Conservation (phyloP, 140 eudicot species). For the Flaveria floridana region DNA sequence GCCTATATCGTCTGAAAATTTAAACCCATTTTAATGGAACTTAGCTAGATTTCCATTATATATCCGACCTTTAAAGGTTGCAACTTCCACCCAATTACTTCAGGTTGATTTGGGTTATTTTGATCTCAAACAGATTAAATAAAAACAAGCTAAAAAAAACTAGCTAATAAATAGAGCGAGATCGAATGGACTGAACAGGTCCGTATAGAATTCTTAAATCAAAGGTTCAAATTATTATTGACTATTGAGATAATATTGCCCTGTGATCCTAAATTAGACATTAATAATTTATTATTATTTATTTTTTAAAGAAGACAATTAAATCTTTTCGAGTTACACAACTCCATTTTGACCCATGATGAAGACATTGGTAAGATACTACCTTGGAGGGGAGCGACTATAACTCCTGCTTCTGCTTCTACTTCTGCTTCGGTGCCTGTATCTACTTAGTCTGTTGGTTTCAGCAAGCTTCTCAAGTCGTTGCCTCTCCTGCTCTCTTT, state of each 20-base stretch:
- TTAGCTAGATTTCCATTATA: not conserved
- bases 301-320: not conserved
- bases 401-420: constrained; percentile 84
- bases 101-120: not conserved
- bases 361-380: constrained; percentile 26
- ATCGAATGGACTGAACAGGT: not conserved
- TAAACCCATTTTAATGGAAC: not conserved
- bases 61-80: not conserved
- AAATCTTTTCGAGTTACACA: not conserved
- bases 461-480: constrained; percentile 93
- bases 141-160: not conserved
- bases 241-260: too few relatives aligned
- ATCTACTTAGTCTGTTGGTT: constrained; percentile 62
- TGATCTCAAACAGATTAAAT: not conserved
- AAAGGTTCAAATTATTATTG: not conserved
- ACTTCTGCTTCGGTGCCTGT: constrained; percentile 75
- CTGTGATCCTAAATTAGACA: not conserved
- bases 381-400: constrained; percentile 92
- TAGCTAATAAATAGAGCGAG: not conserved
- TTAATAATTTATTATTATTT: not conserved
- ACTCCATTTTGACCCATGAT: not conserved
- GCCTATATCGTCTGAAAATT: constrained; percentile 58
- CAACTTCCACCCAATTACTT: not conserved
- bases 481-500: constrained; percentile 84
- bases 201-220: not conserved